Evolutionary conservation across 2,329 filamentous ascomycete genomes (phyloP).

Genomic region (Aureobasidium namibiae): DNA sequence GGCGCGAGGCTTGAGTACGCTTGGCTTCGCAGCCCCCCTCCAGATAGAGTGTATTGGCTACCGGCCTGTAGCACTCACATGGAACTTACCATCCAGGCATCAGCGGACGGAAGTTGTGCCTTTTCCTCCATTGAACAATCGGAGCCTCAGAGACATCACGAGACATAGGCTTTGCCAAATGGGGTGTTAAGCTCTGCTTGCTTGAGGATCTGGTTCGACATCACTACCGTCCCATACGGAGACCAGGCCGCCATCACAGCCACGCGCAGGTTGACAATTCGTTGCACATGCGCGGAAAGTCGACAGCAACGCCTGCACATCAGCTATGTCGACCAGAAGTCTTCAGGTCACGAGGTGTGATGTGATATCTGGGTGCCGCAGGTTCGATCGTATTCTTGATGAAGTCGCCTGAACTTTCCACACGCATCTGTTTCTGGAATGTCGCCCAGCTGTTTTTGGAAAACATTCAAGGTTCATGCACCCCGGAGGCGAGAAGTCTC

Average conservation of each 20-base stretch:
- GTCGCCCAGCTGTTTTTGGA: background rate
- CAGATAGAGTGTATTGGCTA: background rate
- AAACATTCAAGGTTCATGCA: background rate
- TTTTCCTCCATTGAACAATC: background rate
- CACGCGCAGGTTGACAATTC: background rate
- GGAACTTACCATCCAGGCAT: background rate
- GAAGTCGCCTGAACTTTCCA: background rate
- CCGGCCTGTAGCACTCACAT: background rate
- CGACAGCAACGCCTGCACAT: too few relatives aligned
- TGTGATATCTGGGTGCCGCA: background rate
- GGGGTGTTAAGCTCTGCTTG: too few relatives aligned
- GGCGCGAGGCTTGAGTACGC: background rate
- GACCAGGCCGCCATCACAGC: too few relatives aligned
- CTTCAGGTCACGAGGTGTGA: background rate
- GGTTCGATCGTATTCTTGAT: background rate
- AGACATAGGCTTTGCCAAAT: too few relatives aligned
- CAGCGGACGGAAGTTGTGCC: too few relatives aligned
- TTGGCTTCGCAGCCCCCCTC: background rate
- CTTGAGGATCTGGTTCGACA: too few relatives aligned
- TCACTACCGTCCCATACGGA: too few relatives aligned
- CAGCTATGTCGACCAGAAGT: background rate
- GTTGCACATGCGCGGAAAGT: background rate
- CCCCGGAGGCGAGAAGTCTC: background rate
- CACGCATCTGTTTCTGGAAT: background rate
- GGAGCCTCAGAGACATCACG: background rate